Evolutionary conservation across 345 rosid genomes (phyloP).

Genomic region (Boechera stricta): DNA sequence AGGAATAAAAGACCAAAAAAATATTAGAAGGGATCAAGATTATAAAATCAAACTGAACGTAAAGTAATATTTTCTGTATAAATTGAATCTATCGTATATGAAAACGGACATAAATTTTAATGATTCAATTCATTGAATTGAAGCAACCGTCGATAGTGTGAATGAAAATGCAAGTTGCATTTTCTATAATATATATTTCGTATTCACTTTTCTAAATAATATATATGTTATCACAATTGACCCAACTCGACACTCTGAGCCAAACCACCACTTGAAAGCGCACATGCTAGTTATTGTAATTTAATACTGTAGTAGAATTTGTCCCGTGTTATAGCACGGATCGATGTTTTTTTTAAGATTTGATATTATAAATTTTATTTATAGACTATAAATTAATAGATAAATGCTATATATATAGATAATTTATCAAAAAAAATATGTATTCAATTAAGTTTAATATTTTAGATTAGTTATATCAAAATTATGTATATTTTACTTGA

Average conservation of each 20-base stretch:
- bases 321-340: too few species aligned
- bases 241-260: constrained; percentile 27
- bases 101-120: background rate
- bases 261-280: constrained; percentile 36
- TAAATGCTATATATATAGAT: too few species aligned
- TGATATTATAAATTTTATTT: too few species aligned
- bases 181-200: background rate
- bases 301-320: background rate
- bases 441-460: too few species aligned
- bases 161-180: constrained; percentile 35
- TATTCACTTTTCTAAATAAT: constrained; percentile 18
- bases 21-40: background rate
- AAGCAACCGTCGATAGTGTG: constrained; percentile 11
- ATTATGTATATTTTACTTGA: too few species aligned
- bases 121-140: background rate
- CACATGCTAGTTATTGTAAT: constrained; percentile 22
- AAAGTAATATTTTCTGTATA: background rate
- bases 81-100: too few species aligned
- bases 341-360: too few species aligned
- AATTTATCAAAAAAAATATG: too few species aligned
- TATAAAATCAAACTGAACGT: background rate
- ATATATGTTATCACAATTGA: constrained; percentile 5
- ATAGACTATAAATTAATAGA: too few species aligned
- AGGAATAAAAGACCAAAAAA: background rate
- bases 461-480: too few species aligned